Percentiles rank a stretch among this genome's conserved stretches.
These are phyloP conservation scores for Oidium heveae DNA, from an alignment of 2,329 filamentous ascomycete species.

Conservation along the genomic window DNA sequence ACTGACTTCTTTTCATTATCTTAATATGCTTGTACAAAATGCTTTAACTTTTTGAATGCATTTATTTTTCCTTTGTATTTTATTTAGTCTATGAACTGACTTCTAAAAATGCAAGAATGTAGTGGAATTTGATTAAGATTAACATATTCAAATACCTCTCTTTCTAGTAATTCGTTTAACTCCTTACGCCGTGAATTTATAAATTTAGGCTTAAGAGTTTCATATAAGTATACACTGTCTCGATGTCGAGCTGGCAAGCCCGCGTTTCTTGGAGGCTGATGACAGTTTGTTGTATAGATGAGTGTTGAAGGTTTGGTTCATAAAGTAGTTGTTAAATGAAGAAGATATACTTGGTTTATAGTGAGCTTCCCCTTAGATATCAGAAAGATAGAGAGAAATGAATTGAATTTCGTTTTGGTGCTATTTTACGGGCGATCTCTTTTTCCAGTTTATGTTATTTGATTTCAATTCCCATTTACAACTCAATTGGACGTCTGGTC, in stretches of 20 bases:
- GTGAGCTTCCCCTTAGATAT: too few relatives aligned
- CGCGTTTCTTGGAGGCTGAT: not conserved
- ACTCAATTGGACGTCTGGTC: too few relatives aligned
- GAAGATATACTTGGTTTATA: not conserved
- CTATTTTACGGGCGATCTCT: too few relatives aligned
- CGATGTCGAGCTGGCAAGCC: not conserved
- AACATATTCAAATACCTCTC: too few relatives aligned
- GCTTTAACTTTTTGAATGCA: not conserved
- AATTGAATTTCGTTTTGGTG: not conserved
- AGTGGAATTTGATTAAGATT: not conserved
- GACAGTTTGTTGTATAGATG: not conserved
- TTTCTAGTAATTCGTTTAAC: too few relatives aligned
- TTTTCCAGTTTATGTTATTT: too few relatives aligned
- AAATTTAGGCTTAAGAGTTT: not conserved
- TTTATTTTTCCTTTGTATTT: slow-evolving; percentile 3
- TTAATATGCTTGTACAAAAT: slow-evolving; percentile 2
- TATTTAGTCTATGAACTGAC: slow-evolving; percentile 3
- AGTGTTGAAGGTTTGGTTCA: not conserved
- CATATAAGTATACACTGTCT: not conserved
- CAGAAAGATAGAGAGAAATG: too few relatives aligned
- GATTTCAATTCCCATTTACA: too few relatives aligned
- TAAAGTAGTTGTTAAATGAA: not conserved
- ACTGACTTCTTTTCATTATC: slow-evolving; percentile 2
- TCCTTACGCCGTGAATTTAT: not conserved
- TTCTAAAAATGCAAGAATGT: slow-evolving; percentile 1